Evolutionary conservation across 2,329 filamentous ascomycete genomes (phyloP), one percentile per base, ranked within the genome.

Genomic region (Sphaerostilbella broomeana): DNA sequence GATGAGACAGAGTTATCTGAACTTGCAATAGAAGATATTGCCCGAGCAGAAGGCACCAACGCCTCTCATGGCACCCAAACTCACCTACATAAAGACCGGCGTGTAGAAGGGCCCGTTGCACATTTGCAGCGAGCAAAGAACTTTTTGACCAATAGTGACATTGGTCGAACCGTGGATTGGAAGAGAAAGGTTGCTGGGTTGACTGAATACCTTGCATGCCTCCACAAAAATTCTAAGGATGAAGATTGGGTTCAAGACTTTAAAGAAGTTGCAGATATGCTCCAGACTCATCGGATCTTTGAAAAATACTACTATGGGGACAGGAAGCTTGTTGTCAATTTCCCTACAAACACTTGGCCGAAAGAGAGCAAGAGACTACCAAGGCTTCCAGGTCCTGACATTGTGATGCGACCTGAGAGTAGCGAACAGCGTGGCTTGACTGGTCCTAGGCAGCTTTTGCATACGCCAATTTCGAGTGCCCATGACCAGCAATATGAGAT

Each of bases 71-170:
- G 16, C 4, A 15, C 25, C 6, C 22, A 18, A 5, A 43, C 54
- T 11, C 43, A 47, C 12, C 40, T 42, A 3, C 64, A 63, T 40
- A 57, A 56, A 24, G 58, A 60, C 24, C 64, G 62, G 47, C 55
- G 50, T 22, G 51, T 62, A 32, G 51, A 51, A 15, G 49, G 62
- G 2, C 63, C 63, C 2, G 48, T 45, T 21, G 51, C 67, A 21
- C 43, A 57, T 29, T 53, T 63, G 28, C 29, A 37, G 11, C 53
- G 58, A 9, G 55, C 58, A 30, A 55, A 52, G 35, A 67, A 65
- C 46, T 77, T 72, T 44, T 64, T 78, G 16, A 51, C 62, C 4
- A 69, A 73, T 20, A 64, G 71, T 44, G 69, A 77, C 46, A 49
- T 55, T 5, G 61, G 68, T 40, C 61, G 66, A 12, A 63, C 61